These are phyloP conservation scores for Mucor ambiguus DNA, from an alignment of 371 early-diverging fungal genomes.

Conservation along the genomic window DNA sequence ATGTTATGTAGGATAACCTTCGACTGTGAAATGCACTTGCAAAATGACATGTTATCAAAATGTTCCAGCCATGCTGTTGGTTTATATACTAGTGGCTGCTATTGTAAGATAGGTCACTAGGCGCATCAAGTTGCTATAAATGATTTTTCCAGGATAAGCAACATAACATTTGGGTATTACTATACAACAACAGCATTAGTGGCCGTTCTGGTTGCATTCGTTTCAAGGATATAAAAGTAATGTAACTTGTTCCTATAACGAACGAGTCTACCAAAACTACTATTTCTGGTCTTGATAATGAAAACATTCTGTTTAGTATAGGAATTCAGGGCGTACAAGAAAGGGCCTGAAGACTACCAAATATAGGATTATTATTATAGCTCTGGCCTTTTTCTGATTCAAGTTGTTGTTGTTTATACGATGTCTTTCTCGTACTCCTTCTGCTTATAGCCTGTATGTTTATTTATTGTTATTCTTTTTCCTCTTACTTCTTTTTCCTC, in stretches of 20 bases:
- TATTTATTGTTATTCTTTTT: slow-evolving; percentile 5
- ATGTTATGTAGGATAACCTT: too few species aligned
- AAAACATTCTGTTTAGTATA: slow-evolving; percentile 1
- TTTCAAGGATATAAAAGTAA: too few species aligned
- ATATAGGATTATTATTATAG: slow-evolving; percentile 4
- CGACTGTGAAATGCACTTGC: too few species aligned
- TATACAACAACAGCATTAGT: too few species aligned
- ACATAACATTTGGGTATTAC: too few species aligned
- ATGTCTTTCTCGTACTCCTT: neutral
- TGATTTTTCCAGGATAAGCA: too few species aligned
- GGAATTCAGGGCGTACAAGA: slow-evolving; percentile 4
- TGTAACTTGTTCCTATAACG: too few species aligned
- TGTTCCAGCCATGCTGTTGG: too few species aligned
- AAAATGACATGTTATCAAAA: neutral
- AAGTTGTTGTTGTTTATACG: slow-evolving; percentile 5
- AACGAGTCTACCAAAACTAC: neutral
- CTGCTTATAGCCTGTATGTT: neutral
- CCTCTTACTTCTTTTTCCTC: neutral
- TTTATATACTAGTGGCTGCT: too few species aligned
- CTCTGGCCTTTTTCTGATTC: slow-evolving; percentile 1
- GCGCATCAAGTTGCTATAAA: too few species aligned
- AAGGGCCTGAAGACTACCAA: neutral
- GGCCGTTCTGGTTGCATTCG: too few species aligned
- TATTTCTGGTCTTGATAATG: slow-evolving; percentile 2
- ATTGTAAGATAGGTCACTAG: too few species aligned